Percentiles rank a stretch among this genome's conserved stretches.
These are phyloP conservation scores for Teratosphaeria pseudoeucalypti DNA, from an alignment of 2,329 filamentous ascomycete genomes.

Conservation along the genomic window DNA sequence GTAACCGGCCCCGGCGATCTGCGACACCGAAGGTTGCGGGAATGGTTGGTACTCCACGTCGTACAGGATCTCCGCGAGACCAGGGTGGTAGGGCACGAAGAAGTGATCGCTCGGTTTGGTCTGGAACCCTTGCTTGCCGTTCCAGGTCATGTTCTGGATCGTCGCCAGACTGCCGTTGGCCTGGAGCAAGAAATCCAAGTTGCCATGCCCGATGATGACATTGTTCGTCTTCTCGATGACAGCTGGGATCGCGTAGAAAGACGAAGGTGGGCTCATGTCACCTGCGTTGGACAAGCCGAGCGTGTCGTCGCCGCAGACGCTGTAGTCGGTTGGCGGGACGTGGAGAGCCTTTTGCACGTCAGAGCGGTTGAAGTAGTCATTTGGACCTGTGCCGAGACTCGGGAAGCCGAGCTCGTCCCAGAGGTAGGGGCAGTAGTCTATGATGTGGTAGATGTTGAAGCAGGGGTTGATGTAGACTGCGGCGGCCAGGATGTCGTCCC, in stretches of 20 bases:
- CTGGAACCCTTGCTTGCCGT: constrained; percentile 20
- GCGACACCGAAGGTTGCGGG: not conserved
- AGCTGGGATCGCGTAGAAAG: constrained; percentile 11
- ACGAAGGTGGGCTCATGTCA: constrained; percentile 11
- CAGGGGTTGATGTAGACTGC: constrained; percentile 22
- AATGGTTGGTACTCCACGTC: constrained; percentile 10
- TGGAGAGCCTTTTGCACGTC: constrained; percentile 27
- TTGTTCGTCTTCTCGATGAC: constrained; percentile 26
- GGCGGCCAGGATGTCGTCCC: constrained; percentile 21
- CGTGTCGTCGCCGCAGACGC: constrained; percentile 17
- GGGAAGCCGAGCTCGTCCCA: constrained; percentile 17
- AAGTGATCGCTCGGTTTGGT: constrained; percentile 13
- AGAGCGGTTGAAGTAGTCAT: constrained; percentile 24
- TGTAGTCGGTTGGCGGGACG: constrained; percentile 21
- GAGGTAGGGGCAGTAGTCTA: constrained; percentile 17
- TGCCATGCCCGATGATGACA: constrained; percentile 22
- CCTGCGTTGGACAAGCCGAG: constrained; percentile 10
- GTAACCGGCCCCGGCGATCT: constrained; percentile 15
- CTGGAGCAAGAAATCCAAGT: constrained; percentile 17
- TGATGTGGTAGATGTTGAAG: constrained; percentile 26
- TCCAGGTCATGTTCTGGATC: constrained; percentile 24
- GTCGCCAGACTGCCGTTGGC: constrained; percentile 20
- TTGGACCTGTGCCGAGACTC: constrained; percentile 8
- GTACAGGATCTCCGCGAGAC: constrained; percentile 6
- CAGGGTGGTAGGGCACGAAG: constrained; percentile 14